Percentiles rank a stretch among this genome's conserved stretches.
phyloP scores from a whole-genome alignment of 2,329 filamentous ascomycete species.

The Cercospora janseana region DNA sequence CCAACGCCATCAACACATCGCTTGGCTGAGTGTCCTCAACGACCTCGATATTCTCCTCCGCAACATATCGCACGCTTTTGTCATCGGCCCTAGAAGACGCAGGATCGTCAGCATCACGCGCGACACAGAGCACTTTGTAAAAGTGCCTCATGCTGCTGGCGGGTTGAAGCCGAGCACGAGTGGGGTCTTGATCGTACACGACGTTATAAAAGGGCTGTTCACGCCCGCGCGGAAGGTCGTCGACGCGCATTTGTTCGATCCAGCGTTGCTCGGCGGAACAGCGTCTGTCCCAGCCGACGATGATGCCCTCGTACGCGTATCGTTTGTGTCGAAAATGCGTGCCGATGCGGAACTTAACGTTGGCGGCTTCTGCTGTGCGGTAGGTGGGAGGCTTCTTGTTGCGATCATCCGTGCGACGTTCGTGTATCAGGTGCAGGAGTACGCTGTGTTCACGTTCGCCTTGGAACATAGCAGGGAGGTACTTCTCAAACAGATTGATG shows the following conservation, averaged over 20 bases:
- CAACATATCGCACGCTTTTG: constrained; percentile 69
- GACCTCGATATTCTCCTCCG: constrained; percentile 76
- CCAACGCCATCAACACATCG: constrained; percentile 63
- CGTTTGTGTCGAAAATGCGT: constrained; percentile 80
- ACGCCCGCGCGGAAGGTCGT: constrained; percentile 57
- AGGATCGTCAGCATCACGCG: constrained; percentile 5
- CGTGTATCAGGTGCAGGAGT: constrained; percentile 54
- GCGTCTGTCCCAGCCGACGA: constrained; percentile 79
- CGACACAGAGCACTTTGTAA: constrained; percentile 79
- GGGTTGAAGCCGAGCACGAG: constrained; percentile 3
- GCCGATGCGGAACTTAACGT: constrained; percentile 67
- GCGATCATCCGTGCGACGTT: constrained; percentile 56
- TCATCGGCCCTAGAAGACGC: constrained; percentile 57
- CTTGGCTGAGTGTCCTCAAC: constrained; percentile 50
- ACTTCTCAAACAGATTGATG: constrained; percentile 65
- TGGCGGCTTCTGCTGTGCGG: constrained; percentile 5
- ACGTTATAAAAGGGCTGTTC: constrained; percentile 80
- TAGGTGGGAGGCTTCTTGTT: constrained; percentile 48
- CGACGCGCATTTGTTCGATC: constrained; percentile 64
- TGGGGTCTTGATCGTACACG: constrained; percentile 61
- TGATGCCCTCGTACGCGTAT: constrained; percentile 75
- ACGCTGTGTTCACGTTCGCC: constrained; percentile 54
- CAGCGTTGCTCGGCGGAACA: constrained; percentile 60
- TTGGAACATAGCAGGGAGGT: constrained; percentile 62
- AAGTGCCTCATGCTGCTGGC: constrained; percentile 56